A percentile compares a stretch with the other conserved stretches of the same genome.
Conservation (phyloP, 1,284 basidiomycete species). For the Trametes pubescens region DNA sequence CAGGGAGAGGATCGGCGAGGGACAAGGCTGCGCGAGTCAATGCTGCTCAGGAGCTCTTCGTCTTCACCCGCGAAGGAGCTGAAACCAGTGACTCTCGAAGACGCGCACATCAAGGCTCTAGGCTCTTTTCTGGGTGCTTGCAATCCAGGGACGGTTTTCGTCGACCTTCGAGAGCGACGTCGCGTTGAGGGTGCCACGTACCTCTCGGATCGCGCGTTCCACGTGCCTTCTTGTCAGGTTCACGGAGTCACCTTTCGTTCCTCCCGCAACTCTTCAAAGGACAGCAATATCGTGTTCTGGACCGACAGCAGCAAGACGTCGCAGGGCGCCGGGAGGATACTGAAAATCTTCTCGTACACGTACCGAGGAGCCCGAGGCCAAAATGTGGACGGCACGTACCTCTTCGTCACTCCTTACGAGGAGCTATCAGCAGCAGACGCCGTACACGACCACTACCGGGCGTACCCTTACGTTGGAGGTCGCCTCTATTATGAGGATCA, state of each 20-base stretch:
- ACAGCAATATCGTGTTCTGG: conserved; percentile 20
- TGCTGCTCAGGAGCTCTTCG: background rate
- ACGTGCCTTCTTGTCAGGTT: background rate
- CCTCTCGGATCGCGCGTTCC: background rate
- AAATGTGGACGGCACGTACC: background rate
- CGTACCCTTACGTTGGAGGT: conserved; percentile 13
- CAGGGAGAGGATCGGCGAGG: conserved; percentile 22
- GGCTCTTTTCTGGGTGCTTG: background rate
- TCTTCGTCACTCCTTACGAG: background rate
- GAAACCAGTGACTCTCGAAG: background rate
- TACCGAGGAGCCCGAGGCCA: background rate
- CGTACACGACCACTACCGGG: conserved; percentile 4
- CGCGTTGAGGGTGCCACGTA: background rate
- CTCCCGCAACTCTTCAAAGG: conserved; percentile 7
- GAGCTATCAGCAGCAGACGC: background rate
- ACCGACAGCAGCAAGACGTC: background rate
- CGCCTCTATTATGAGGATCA: conserved; percentile 5
- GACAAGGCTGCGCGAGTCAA: conserved; percentile 17
- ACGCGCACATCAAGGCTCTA: background rate
- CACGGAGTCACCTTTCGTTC: conserved; percentile 5
- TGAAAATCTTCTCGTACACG: conserved; percentile 7
- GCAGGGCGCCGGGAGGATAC: conserved; percentile 4
- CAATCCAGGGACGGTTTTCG: background rate
- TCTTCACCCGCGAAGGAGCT: background rate
- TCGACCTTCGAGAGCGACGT: background rate